These are phyloP conservation scores for Colletotrichum zoysiae DNA, from an alignment of 2,329 filamentous ascomycete species.

Conservation along the genomic window DNA sequence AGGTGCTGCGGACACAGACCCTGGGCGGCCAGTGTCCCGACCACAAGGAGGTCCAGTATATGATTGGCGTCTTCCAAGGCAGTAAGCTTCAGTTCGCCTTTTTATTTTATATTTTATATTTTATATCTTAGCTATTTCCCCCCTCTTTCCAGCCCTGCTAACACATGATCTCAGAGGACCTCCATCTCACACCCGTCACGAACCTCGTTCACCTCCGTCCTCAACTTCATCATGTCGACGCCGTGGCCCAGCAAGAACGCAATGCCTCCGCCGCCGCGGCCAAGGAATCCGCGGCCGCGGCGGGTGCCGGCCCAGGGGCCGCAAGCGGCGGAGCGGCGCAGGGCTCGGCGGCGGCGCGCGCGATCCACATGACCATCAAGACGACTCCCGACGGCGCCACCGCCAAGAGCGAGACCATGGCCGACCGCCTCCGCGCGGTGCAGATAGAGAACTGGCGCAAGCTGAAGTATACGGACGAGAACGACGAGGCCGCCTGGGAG, in stretches of 20 bases:
- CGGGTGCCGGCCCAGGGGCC: slow-evolving; percentile 53
- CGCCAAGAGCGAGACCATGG: slow-evolving; percentile 77
- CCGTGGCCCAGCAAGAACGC: slow-evolving; percentile 78
- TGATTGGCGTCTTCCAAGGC: slow-evolving; percentile 91
- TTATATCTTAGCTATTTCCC: too few species aligned
- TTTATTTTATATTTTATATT: not conserved
- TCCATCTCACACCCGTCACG: slow-evolving; percentile 87
- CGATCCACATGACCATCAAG: slow-evolving; percentile 90
- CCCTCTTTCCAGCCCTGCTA: slow-evolving; percentile 7
- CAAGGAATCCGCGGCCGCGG: slow-evolving; percentile 50
- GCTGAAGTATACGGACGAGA: slow-evolving; percentile 85
- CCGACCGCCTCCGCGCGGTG: slow-evolving; percentile 79
- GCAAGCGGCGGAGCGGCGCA: slow-evolving; percentile 53
- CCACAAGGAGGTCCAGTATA: slow-evolving; percentile 81
- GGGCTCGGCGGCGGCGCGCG: slow-evolving; percentile 70
- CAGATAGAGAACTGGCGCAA: slow-evolving; percentile 86
- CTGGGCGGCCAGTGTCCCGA: slow-evolving; percentile 84
- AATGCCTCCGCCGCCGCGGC: slow-evolving; percentile 56
- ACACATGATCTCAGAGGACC: slow-evolving; percentile 68
- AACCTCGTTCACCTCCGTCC: slow-evolving; percentile 90
- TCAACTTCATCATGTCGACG: slow-evolving; percentile 93
- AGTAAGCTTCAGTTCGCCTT: slow-evolving; percentile 65
- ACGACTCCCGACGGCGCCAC: slow-evolving; percentile 76
- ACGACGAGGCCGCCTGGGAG: slow-evolving; percentile 80
- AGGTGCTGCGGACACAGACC: slow-evolving; percentile 84